These are phyloP conservation scores for Suhomyces sp. DNA, from an alignment of 805 yeast genomes.

Conservation along the genomic window DNA sequence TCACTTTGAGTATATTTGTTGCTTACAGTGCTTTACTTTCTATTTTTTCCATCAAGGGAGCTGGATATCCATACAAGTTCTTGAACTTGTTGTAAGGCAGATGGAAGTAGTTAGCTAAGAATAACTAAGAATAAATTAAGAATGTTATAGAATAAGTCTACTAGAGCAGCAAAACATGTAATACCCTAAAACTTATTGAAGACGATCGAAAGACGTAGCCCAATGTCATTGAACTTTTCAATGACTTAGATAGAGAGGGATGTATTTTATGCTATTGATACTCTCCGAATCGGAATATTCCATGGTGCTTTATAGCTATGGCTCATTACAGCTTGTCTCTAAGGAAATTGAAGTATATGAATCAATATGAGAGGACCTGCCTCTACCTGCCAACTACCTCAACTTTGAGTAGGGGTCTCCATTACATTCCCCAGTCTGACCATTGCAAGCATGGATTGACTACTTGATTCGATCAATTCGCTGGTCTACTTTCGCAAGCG, in stretches of 20 bases:
- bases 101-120: neutral
- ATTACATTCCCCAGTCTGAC: neutral
- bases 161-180: too few species aligned
- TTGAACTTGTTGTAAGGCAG: slow-evolving; percentile 19
- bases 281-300: too few species aligned
- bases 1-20: slow-evolving; percentile 47
- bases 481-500: slow-evolving; percentile 35
- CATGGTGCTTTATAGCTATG: too few species aligned
- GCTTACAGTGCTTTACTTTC: slow-evolving; percentile 61
- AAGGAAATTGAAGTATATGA: too few species aligned
- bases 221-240: too few species aligned
- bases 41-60: slow-evolving; percentile 66
- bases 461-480: slow-evolving; percentile 9
- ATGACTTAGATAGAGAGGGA: too few species aligned
- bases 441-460: neutral
- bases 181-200: too few species aligned
- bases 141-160: neutral
- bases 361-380: neutral
- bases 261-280: too few species aligned
- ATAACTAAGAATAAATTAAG: neutral
- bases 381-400: neutral
- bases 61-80: slow-evolving; percentile 74
- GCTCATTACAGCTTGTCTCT: too few species aligned
- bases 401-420: neutral
- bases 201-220: too few species aligned